Conservation (phyloP, 163 green algal genomes). For the Volvox carteri region DNA sequence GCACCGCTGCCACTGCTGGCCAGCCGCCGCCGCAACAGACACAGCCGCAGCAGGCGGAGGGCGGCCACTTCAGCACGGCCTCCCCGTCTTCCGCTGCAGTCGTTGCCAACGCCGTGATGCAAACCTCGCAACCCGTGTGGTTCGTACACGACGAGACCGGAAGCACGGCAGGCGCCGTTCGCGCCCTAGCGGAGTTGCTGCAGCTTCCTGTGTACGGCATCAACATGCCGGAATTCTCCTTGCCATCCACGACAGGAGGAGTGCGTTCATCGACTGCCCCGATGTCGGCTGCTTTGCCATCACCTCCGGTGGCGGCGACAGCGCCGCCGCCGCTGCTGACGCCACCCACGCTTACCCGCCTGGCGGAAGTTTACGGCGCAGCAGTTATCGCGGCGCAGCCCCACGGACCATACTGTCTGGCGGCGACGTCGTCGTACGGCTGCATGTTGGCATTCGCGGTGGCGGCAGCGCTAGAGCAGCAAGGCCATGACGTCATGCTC, state of each 20-base stretch:
- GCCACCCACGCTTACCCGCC: slow-evolving; percentile 19
- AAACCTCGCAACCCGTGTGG: slow-evolving; percentile 77
- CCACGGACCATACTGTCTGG: slow-evolving; percentile 76
- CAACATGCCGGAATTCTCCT: slow-evolving; percentile 57
- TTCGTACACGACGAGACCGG: slow-evolving; percentile 73
- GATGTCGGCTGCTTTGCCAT: not conserved
- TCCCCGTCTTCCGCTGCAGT: not conserved
- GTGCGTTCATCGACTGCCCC: no score
- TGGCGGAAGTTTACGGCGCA: slow-evolving; percentile 61
- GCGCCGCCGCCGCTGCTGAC: not conserved
- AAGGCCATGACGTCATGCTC: slow-evolving; percentile 62
- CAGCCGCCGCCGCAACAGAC: not conserved
- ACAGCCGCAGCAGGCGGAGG: not conserved
- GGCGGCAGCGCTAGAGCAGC: slow-evolving; percentile 66
- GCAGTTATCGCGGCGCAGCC: slow-evolving; percentile 70
- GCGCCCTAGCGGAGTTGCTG: slow-evolving; percentile 71
- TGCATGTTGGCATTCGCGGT: slow-evolving; percentile 71
- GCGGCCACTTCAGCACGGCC: no score
- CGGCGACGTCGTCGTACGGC: slow-evolving; percentile 69
- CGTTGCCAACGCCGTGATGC: not conserved
- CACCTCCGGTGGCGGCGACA: not conserved
- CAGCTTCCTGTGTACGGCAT: slow-evolving; percentile 80
- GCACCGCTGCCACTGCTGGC: not conserved
- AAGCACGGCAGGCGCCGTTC: slow-evolving; percentile 50
- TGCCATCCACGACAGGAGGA: no score